Conservation (phyloP, 495 filamentous ascomycete species). For the Tuber indicum region DNA sequence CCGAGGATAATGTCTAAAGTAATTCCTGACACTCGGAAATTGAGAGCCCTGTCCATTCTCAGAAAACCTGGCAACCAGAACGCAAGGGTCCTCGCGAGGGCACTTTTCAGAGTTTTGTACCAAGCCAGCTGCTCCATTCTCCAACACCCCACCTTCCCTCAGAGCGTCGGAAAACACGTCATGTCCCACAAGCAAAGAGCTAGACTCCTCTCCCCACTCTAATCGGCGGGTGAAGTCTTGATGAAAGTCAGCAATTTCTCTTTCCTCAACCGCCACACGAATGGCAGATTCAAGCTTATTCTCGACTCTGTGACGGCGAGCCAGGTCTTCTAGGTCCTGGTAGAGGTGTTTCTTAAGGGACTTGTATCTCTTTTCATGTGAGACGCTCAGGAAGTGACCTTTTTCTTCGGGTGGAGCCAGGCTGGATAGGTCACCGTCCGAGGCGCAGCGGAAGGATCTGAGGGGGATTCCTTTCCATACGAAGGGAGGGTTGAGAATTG, state of each 20-base stretch:
- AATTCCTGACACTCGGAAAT: slow-evolving; percentile 29
- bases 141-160: slow-evolving; percentile 12
- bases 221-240: slow-evolving; percentile 25
- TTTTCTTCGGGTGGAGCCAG: slow-evolving; percentile 23
- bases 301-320: slow-evolving; percentile 20
- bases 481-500: slow-evolving; percentile 29
- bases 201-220: slow-evolving; percentile 22
- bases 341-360: slow-evolving; percentile 19
- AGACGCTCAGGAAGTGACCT: slow-evolving; percentile 17
- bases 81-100: not conserved
- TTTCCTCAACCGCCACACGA: slow-evolving; percentile 13
- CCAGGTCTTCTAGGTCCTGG: slow-evolving; percentile 23
- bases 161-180: not conserved
- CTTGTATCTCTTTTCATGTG: slow-evolving; percentile 25
- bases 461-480: slow-evolving; percentile 27
- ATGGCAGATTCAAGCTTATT: slow-evolving; percentile 25
- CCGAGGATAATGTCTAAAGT: slow-evolving; percentile 26
- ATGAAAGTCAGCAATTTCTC: slow-evolving; percentile 22
- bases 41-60: slow-evolving; percentile 17
- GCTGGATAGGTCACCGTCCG: slow-evolving; percentile 21
- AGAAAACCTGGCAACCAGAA: slow-evolving; percentile 16
- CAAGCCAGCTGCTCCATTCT: slow-evolving; percentile 5
- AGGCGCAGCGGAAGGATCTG: slow-evolving; percentile 19
- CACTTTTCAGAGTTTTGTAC: not conserved
- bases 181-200: slow-evolving; percentile 19